These are phyloP conservation scores for Geum urbanum DNA, from an alignment of 306 rosid genomes.

Conservation along the genomic window DNA sequence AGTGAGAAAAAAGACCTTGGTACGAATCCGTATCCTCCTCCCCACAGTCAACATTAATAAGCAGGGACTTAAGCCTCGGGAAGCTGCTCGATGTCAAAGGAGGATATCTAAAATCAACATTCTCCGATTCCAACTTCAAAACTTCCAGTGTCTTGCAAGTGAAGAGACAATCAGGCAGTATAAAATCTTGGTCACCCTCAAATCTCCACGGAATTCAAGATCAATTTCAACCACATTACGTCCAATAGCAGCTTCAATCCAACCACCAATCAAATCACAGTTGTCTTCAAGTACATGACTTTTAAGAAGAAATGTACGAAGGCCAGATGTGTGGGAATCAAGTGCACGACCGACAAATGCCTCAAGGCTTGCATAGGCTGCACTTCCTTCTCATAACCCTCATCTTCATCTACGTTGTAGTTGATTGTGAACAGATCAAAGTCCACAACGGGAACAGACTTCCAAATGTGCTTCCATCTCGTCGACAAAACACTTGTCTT, in stretches of 20 bases:
- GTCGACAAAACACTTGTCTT: background rate
- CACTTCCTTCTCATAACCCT: too few species aligned
- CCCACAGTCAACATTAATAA: too few species aligned
- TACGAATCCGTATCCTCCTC: too few species aligned
- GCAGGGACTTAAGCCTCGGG: background rate
- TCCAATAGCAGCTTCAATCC: background rate
- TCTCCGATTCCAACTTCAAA: background rate
- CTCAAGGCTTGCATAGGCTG: too few species aligned
- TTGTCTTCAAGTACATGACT: background rate
- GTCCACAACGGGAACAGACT: too few species aligned
- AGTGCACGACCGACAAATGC: background rate
- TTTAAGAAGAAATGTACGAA: too few species aligned
- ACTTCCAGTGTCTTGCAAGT: background rate
- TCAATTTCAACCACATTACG: background rate
- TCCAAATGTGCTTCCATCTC: background rate
- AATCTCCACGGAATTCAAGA: background rate
- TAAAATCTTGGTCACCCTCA: too few species aligned
- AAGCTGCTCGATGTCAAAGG: background rate
- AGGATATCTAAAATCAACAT: background rate
- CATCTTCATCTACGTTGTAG: too few species aligned
- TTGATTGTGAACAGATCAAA: too few species aligned
- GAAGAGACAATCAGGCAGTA: background rate
- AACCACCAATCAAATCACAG: background rate
- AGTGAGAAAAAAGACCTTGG: background rate
- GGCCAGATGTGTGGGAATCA: background rate